phyloP scores from a whole-genome alignment of 192 early-diverging fungal genomes.

The Umbelopsis sp. region DNA sequence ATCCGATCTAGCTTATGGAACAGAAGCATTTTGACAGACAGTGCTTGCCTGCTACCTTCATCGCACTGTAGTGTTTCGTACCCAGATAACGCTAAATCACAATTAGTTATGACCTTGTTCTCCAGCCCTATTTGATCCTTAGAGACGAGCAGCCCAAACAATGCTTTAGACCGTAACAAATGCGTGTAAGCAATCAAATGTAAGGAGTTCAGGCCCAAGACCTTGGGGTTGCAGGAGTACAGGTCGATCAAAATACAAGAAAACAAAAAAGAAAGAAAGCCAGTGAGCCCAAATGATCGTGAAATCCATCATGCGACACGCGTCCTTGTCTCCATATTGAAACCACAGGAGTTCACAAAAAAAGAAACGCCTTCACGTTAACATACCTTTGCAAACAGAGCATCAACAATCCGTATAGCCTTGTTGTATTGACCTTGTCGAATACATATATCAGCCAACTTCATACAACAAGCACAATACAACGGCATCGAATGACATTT shows the following conservation, averaged over 20 bases:
- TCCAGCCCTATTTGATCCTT: neutral
- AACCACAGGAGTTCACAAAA: neutral
- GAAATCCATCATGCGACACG: too few species aligned
- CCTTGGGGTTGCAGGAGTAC: too few species aligned
- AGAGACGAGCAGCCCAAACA: neutral
- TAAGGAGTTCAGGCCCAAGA: neutral
- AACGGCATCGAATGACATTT: neutral
- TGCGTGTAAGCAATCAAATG: neutral
- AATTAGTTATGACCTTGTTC: neutral
- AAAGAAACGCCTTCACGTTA: too few species aligned
- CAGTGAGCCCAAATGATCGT: too few species aligned
- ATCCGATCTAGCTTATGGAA: neutral
- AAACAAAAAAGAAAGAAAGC: too few species aligned
- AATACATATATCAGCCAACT: slow-evolving; percentile 6
- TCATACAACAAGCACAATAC: neutral
- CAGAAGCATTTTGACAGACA: slow-evolving; percentile 2
- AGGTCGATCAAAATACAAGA: too few species aligned
- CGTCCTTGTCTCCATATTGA: neutral
- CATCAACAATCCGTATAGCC: neutral
- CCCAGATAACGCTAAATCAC: neutral
- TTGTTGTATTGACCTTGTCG: neutral
- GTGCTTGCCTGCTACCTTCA: neutral
- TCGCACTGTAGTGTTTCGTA: neutral
- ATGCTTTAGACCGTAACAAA: neutral
- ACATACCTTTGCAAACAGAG: slow-evolving; percentile 1